phyloP scores from a whole-genome alignment of 139 green algal genomes.

The Nannochloris sp. region DNA sequence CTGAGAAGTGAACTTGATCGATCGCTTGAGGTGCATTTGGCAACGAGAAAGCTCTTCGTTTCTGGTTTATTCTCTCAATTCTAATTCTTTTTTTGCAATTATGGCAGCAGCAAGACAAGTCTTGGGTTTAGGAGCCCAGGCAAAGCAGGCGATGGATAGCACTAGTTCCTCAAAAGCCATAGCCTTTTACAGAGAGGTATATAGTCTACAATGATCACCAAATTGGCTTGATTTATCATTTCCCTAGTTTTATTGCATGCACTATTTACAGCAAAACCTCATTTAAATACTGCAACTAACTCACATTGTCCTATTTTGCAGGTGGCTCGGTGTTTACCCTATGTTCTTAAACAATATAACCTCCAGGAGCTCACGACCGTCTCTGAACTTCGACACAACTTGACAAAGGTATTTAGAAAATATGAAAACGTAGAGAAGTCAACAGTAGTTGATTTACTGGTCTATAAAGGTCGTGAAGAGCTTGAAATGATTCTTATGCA shows the following conservation, averaged over 20 bases:
- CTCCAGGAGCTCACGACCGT: constrained; percentile 43
- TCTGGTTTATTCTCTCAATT: too few relatives aligned
- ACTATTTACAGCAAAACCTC: not conserved
- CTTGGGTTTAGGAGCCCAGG: constrained; percentile 6
- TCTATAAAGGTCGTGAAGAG: constrained; percentile 82
- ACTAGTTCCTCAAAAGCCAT: constrained; percentile 3
- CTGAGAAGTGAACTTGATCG: too few relatives aligned
- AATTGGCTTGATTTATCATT: not conserved
- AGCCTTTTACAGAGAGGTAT: constrained; percentile 32
- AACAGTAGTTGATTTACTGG: constrained; percentile 66
- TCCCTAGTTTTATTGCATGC: not conserved
- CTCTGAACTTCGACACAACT: constrained; percentile 29
- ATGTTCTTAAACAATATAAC: constrained; percentile 40
- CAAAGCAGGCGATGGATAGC: not conserved
- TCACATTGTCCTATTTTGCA: constrained; percentile 3
- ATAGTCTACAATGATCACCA: not conserved
- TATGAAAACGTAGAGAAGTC: constrained; percentile 22
- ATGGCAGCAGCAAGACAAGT: not conserved
- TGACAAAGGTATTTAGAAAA: constrained; percentile 35
- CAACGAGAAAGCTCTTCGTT: too few relatives aligned
- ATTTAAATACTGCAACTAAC: not conserved
- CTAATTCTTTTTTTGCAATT: too few relatives aligned
- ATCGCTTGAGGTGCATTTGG: too few relatives aligned
- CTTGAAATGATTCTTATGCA: constrained; percentile 77
- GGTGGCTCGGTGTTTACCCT: constrained; percentile 41